Conservation (phyloP, 177 flowering plant species). For the Vitis hybrid region DNA sequence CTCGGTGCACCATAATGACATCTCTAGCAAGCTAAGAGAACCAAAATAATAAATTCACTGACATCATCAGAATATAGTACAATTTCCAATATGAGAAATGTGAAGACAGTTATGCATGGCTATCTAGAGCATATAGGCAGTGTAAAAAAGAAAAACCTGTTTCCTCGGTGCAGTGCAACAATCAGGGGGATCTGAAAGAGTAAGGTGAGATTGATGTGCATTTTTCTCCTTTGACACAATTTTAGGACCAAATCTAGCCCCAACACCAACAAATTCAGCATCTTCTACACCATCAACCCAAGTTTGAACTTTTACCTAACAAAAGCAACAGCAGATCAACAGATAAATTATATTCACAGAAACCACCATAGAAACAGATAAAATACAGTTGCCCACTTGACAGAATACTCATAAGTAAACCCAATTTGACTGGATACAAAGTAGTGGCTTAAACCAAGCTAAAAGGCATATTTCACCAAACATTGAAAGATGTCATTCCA, state of each 20-base stretch:
- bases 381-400: neutral
- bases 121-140: neutral
- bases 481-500: no score
- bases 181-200: constrained; percentile 79
- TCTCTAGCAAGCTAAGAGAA: constrained; percentile 65
- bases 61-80: neutral
- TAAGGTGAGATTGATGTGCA: constrained; percentile 63
- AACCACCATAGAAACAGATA: neutral
- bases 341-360: neutral
- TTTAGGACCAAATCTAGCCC: constrained; percentile 92
- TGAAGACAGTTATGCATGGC: neutral
- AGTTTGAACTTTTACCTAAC: constrained; percentile 89
- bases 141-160: constrained; percentile 46
- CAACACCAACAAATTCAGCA: constrained; percentile 88
- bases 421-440: no score
- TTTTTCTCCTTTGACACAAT: constrained; percentile 93
- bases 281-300: constrained; percentile 71
- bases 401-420: neutral
- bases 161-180: constrained; percentile 69
- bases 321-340: constrained; percentile 6
- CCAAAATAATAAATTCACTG: constrained; percentile 1
- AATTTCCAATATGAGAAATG: neutral
- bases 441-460: no score
- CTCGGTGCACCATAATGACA: constrained; percentile 82
- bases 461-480: no score